A percentile compares a stretch with the other conserved stretches of the same genome.
These are phyloP conservation scores for Hyaloscypha finlandica DNA, from an alignment of 495 filamentous ascomycete genomes.

Conservation along the genomic window DNA sequence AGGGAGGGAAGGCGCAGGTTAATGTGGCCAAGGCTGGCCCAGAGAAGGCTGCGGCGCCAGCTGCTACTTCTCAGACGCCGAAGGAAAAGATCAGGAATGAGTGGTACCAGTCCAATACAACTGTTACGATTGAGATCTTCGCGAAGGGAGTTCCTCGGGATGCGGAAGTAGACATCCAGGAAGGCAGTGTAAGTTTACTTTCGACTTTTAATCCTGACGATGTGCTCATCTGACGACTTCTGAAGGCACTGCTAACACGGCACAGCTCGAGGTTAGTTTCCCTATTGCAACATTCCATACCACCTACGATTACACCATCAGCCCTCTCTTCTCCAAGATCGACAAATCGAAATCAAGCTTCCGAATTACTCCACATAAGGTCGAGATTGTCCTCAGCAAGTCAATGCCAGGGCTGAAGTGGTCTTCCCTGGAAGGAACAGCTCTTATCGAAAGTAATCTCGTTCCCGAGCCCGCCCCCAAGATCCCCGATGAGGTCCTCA, in stretches of 20 bases:
- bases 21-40: not conserved
- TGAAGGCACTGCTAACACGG: conserved; percentile 27
- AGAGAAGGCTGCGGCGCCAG: not conserved
- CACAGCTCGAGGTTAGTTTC: conserved; percentile 64
- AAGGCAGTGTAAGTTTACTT: conserved; percentile 24
- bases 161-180: conserved; percentile 23
- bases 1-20: not conserved
- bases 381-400: conserved; percentile 81
- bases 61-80: conserved; percentile 42
- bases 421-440: conserved; percentile 62
- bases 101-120: conserved; percentile 73
- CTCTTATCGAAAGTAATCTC: conserved; percentile 26
- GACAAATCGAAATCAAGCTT: conserved; percentile 58
- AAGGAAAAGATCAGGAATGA: conserved; percentile 71
- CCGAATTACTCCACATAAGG: conserved; percentile 74
- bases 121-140: conserved; percentile 68
- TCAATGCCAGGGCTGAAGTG: conserved; percentile 70
- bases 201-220: too few relatives aligned
- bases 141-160: conserved; percentile 63
- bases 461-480: conserved; percentile 15
- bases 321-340: conserved; percentile 71
- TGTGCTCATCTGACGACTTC: not conserved
- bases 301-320: conserved; percentile 66
- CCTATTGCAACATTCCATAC: conserved; percentile 55
- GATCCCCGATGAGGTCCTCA: conserved; percentile 15